Conservation (phyloP, 2,329 filamentous ascomycete genomes). For the Aspergillus viridinutans region DNA sequence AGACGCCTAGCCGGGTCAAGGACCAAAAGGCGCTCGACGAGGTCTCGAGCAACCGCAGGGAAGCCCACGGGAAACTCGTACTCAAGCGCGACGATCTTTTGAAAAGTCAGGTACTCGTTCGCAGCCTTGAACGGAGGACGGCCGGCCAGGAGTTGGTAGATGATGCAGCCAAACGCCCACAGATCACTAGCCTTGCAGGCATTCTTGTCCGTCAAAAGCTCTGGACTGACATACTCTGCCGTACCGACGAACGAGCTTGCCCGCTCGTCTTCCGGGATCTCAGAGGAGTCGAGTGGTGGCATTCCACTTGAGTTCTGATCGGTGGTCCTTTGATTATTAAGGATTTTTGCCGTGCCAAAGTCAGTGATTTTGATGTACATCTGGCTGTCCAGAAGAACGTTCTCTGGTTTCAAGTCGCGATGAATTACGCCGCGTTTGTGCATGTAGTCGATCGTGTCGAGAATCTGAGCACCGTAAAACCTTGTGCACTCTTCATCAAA, state of each 20-base stretch:
- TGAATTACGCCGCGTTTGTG: constrained; percentile 94
- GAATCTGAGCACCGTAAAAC: constrained; percentile 93
- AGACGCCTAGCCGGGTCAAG: constrained; percentile 79
- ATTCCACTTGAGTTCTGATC: constrained; percentile 42
- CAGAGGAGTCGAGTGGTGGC: constrained; percentile 47
- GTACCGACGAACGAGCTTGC: constrained; percentile 96
- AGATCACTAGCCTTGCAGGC: constrained; percentile 96
- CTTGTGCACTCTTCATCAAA: constrained; percentile 93
- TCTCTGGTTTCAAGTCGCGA: constrained; percentile 93
- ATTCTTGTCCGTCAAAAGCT: constrained; percentile 93
- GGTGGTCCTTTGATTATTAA: constrained; percentile 55
- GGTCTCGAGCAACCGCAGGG: constrained; percentile 75
- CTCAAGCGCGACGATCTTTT: constrained; percentile 92
- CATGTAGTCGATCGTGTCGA: constrained; percentile 98
- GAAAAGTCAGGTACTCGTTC: constrained; percentile 95
- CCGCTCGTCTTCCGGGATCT: constrained; percentile 62
- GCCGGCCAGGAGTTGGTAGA: constrained; percentile 94
- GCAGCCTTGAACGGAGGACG: constrained; percentile 92
- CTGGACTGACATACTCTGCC: constrained; percentile 95
- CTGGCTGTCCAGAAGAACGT: constrained; percentile 88
- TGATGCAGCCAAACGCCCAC: constrained; percentile 97
- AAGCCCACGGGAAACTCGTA: constrained; percentile 92
- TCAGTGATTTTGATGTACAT: constrained; percentile 99
- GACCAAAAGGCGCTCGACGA: constrained; percentile 86
- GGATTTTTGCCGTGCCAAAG: constrained; percentile 94